A percentile compares a stretch with the other conserved stretches of the same genome.
phyloP scores from a whole-genome alignment of 2,329 filamentous ascomycete species.

The Penicillium brasilianum region DNA sequence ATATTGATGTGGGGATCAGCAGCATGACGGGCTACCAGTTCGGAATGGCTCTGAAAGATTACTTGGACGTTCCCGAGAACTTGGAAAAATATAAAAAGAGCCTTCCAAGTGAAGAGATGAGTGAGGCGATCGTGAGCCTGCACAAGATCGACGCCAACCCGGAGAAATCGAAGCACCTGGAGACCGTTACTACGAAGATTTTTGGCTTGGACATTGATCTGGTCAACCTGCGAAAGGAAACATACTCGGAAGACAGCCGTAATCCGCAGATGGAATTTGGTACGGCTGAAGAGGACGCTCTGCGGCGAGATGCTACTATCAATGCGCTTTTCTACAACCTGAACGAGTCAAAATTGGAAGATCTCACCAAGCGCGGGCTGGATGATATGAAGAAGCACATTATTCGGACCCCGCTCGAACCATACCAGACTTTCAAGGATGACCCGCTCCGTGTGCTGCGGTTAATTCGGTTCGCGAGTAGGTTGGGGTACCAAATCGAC shows the following conservation, averaged over 20 bases:
- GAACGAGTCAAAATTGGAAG: conserved; percentile 77
- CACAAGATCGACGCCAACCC: conserved; percentile 92
- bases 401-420: conserved; percentile 84
- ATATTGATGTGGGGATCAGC: conserved; percentile 57
- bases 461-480: conserved; percentile 86
- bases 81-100: conserved; percentile 51
- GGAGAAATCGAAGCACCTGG: conserved; percentile 94
- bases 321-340: conserved; percentile 98
- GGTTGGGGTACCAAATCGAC: conserved; percentile 80
- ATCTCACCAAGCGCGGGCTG: conserved; percentile 77
- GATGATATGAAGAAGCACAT: conserved; percentile 72
- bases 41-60: conserved; percentile 50
- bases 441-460: conserved; percentile 87
- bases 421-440: conserved; percentile 90
- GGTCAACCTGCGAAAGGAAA: conserved; percentile 92
- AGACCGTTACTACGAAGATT: conserved; percentile 85
- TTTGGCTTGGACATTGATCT: conserved; percentile 90
- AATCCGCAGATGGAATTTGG: conserved; percentile 95
- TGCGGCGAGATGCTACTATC: conserved; percentile 87
- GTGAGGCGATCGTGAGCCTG: conserved; percentile 72
- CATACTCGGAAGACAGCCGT: conserved; percentile 83
- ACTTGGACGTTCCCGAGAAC: conserved; percentile 46
- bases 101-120: conserved; percentile 55
- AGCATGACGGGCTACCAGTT: conserved; percentile 57
- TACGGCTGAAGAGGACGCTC: conserved; percentile 85